These are phyloP conservation scores for Alternaria postmessia DNA, from an alignment of 2,329 filamentous ascomycete species.

Conservation along the genomic window DNA sequence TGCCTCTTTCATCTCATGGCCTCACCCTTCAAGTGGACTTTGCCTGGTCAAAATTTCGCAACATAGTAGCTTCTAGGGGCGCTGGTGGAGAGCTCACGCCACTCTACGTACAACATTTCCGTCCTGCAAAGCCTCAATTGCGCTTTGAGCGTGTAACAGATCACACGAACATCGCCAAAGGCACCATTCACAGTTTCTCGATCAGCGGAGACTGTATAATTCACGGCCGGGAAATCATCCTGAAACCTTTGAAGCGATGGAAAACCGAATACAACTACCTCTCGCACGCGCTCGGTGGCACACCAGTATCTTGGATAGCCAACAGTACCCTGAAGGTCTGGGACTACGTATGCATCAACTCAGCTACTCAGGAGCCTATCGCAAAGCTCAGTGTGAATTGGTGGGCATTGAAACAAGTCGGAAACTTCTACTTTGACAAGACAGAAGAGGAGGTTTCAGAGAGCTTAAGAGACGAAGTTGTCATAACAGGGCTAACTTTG, in stretches of 20 bases:
- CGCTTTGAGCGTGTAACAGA: constrained; percentile 18
- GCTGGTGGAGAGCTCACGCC: constrained; percentile 14
- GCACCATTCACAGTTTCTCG: constrained; percentile 25
- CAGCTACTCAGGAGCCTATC: constrained; percentile 22
- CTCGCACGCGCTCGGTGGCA: constrained; percentile 16
- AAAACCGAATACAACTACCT: constrained; percentile 33
- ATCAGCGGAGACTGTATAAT: constrained; percentile 28
- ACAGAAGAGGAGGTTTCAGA: constrained; percentile 12
- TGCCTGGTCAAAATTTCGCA: constrained; percentile 31
- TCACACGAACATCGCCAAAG: constrained; percentile 17
- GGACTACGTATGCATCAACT: constrained; percentile 31
- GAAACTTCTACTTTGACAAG: constrained; percentile 29
- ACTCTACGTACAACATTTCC: constrained; percentile 31
- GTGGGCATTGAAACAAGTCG: constrained; percentile 31
- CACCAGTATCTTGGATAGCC: constrained; percentile 25
- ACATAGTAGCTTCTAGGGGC: constrained; percentile 23
- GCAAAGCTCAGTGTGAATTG: constrained; percentile 28
- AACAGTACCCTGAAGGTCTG: constrained; percentile 26
- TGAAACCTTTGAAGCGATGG: constrained; percentile 31
- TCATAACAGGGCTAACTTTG: constrained; percentile 26
- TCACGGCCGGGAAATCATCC: constrained; percentile 16
- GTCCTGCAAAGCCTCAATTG: constrained; percentile 28
- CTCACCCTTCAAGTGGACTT: constrained; percentile 29
- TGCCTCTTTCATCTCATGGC: constrained; percentile 2
- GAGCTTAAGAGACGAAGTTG: constrained; percentile 27